Percentiles rank a stretch among this genome's conserved stretches.
phyloP scores from a whole-genome alignment of 2,329 filamentous ascomycete genomes.

The Chaetomiaceae sp. region DNA sequence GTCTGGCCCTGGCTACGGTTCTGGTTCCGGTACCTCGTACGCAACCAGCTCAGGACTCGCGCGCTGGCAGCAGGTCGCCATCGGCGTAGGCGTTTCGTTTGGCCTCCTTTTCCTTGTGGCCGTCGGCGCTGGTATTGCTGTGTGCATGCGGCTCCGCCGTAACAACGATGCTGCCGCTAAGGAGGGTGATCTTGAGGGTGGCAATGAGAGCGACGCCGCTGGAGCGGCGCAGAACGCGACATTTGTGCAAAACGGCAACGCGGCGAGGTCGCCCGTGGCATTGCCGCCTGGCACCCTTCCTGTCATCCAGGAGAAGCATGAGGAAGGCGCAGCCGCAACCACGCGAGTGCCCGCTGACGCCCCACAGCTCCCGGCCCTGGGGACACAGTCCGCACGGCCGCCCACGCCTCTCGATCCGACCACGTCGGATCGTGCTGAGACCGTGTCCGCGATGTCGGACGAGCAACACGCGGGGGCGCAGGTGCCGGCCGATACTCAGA shows the following conservation, averaged over 20 bases:
- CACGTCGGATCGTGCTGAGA: constrained; percentile 5
- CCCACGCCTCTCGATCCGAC: constrained; percentile 6
- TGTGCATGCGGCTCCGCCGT: constrained; percentile 12
- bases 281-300: constrained; percentile 8
- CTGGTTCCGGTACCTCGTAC: neutral
- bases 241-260: neutral
- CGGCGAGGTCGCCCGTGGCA: neutral
- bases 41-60: neutral
- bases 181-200: constrained; percentile 10
- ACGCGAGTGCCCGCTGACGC: neutral
- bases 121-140: constrained; percentile 5
- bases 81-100: constrained; percentile 17
- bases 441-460: constrained; percentile 12
- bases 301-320: constrained; percentile 11
- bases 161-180: neutral
- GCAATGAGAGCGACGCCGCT: neutral
- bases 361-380: constrained; percentile 13
- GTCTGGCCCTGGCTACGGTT: constrained; percentile 3
- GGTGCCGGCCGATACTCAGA: no score
- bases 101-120: constrained; percentile 14
- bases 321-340: neutral
- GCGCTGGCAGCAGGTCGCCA: constrained; percentile 16
- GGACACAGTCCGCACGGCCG: neutral
- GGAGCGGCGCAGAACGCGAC: neutral
- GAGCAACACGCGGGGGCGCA: neutral